Evolutionary conservation across 2,329 filamentous ascomycete genomes (phyloP).

Genomic region (Monosporascus sp.): DNA sequence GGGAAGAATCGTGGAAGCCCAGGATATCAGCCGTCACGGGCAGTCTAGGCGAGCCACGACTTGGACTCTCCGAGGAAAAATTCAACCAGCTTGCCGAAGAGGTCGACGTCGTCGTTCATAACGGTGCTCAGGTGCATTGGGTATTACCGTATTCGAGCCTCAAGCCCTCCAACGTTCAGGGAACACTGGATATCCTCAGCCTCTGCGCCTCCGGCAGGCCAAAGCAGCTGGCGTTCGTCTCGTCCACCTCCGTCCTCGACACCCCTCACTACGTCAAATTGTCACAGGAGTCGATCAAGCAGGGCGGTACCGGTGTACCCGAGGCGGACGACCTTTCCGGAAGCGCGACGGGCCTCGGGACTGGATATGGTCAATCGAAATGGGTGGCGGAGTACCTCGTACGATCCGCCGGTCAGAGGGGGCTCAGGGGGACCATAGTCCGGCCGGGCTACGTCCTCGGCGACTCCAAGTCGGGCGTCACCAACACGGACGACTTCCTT

Average conservation of each 20-base stretch:
- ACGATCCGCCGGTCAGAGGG: neutral
- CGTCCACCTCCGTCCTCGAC: neutral
- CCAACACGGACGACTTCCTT: constrained; percentile 84
- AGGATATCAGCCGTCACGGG: neutral
- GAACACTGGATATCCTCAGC: constrained; percentile 14
- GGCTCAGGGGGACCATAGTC: neutral
- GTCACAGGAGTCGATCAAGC: neutral
- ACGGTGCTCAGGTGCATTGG: constrained; percentile 64
- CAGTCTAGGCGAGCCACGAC: neutral
- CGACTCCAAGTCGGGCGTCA: constrained; percentile 61
- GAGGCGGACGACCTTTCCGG: neutral
- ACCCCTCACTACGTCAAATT: neutral
- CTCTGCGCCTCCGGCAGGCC: neutral
- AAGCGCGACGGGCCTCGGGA: neutral
- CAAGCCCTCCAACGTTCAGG: constrained; percentile 59
- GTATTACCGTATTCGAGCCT: constrained; percentile 61
- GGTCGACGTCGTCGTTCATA: constrained; percentile 53
- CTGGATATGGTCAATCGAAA: neutral
- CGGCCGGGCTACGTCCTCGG: constrained; percentile 72
- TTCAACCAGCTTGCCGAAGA: neutral
- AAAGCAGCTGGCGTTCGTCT: neutral
- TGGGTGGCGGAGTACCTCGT: neutral
- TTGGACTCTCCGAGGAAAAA: neutral
- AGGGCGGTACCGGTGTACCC: neutral
- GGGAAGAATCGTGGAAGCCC: neutral